Evolutionary conservation across 805 yeast genomes (phyloP).

Genomic region (Pichia deserticola): DNA sequence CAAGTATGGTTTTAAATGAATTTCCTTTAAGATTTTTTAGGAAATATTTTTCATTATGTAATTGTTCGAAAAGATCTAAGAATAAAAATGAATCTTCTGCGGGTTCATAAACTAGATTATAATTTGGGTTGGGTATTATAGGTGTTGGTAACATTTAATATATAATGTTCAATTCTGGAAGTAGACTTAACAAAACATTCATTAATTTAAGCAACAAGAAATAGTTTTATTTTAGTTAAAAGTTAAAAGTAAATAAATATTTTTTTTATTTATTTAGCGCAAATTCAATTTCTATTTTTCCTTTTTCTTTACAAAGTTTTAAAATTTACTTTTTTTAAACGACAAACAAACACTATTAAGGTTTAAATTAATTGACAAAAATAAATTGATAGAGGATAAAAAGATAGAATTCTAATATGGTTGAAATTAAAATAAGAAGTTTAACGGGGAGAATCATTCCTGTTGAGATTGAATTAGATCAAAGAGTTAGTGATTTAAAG

Average conservation of each 20-base stretch:
- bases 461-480: constrained; percentile 64
- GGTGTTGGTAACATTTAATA: constrained; percentile 76
- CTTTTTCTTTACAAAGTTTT: too few relatives aligned
- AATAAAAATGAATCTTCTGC: constrained; percentile 86
- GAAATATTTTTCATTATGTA: constrained; percentile 30
- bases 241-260: too few relatives aligned
- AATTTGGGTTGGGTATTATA: constrained; percentile 43
- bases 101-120: constrained; percentile 84
- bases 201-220: too few relatives aligned
- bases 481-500: constrained; percentile 63
- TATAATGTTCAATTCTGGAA: too few relatives aligned
- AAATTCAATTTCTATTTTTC: too few relatives aligned
- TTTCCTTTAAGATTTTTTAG: constrained; percentile 5
- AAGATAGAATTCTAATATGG: constrained; percentile 7
- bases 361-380: too few relatives aligned
- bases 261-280: too few relatives aligned
- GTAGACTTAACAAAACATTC: too few relatives aligned
- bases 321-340: too few relatives aligned
- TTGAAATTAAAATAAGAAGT: constrained; percentile 26
- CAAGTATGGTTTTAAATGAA: constrained; percentile 53
- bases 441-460: constrained; percentile 76
- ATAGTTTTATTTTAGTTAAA: too few relatives aligned
- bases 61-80: constrained; percentile 70
- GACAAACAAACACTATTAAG: too few relatives aligned
- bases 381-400: too few relatives aligned